Conservation (phyloP, 1,284 basidiomycete genomes). For the Mycena sp. region DNA sequence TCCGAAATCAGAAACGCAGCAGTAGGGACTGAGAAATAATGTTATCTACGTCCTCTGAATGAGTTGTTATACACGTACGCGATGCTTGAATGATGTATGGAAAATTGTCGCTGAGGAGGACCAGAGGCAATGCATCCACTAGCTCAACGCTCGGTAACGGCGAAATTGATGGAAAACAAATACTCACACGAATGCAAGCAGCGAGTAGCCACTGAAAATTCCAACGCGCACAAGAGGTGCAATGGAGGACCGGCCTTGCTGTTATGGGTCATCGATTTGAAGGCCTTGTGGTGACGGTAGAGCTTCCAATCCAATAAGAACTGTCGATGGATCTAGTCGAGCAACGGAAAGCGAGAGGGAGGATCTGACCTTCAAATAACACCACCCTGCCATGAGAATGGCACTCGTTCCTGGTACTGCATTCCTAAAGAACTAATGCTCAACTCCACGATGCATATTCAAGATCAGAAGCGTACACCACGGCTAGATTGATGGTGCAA, state of each 20-base stretch:
- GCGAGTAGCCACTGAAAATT: slow-evolving; percentile 8
- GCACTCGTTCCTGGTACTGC: slow-evolving; percentile 1
- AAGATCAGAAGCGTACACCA: neutral
- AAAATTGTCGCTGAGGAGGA: neutral
- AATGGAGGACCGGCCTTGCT: neutral
- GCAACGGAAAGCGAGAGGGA: neutral
- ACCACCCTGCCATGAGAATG: neutral
- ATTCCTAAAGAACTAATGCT: slow-evolving; percentile 8
- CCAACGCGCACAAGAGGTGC: slow-evolving; percentile 7
- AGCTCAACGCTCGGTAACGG: neutral
- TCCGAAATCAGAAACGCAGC: slow-evolving; percentile 12
- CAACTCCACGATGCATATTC: neutral
- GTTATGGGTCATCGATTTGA: neutral
- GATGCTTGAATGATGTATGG: slow-evolving; percentile 12
- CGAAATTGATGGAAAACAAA: neutral
- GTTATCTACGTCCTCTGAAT: neutral
- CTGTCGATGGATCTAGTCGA: neutral
- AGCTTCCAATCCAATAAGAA: slow-evolving; percentile 14
- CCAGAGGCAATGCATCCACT: slow-evolving; percentile 13
- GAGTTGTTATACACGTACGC: neutral
- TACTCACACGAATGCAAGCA: slow-evolving; percentile 9
- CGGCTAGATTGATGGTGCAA: slow-evolving; percentile 9
- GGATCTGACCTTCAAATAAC: neutral
- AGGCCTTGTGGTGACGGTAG: neutral
- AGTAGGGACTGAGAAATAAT: slow-evolving; percentile 1